phyloP scores from a whole-genome alignment of 2,329 filamentous ascomycete species.

The Neopestalotiopsis rosae region DNA sequence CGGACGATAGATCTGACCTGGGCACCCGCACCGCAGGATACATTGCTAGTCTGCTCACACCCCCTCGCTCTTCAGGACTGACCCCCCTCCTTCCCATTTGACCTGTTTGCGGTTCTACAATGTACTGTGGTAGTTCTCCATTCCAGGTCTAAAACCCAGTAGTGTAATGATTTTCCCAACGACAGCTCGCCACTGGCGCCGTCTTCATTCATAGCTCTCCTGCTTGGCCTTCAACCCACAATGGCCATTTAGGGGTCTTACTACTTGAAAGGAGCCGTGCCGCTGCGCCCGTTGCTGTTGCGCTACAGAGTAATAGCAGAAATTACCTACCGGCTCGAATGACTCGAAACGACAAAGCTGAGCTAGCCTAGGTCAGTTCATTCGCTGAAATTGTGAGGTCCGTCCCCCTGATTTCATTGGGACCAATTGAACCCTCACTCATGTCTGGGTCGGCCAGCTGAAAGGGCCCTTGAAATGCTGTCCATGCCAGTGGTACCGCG shows the following conservation, averaged over 20 bases:
- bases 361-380: background rate
- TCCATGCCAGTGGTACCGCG: background rate
- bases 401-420: background rate
- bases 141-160: too few relatives aligned
- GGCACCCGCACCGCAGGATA: background rate
- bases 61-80: background rate
- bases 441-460: background rate
- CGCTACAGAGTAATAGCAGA: background rate
- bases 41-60: background rate
- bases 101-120: background rate
- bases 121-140: too few relatives aligned
- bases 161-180: too few relatives aligned
- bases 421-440: background rate
- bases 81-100: background rate
- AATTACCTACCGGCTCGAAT: background rate
- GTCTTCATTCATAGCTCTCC: too few relatives aligned
- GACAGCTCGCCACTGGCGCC: too few relatives aligned
- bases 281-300: background rate
- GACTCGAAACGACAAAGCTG: background rate
- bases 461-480: background rate
- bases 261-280: slow-evolving; percentile 1
- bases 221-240: background rate
- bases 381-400: background rate
- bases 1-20: background rate
- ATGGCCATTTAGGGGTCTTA: background rate